Evolutionary conservation across 805 yeast species (phyloP).

Genomic region (Saccharomycopsis sp.): DNA sequence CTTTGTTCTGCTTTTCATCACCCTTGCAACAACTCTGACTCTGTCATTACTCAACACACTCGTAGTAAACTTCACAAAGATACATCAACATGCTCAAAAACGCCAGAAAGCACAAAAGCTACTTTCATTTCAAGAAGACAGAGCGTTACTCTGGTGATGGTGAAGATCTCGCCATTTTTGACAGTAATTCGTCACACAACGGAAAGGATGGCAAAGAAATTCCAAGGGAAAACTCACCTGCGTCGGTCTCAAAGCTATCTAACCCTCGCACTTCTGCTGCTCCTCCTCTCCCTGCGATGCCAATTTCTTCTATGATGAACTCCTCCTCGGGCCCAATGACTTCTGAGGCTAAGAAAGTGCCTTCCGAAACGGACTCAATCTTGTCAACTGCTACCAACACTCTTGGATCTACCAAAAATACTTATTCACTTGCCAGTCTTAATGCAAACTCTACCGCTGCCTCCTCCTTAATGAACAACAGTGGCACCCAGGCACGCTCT

Average conservation of each 20-base stretch:
- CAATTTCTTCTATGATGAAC: background rate
- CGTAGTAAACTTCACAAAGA: background rate
- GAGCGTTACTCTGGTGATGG: background rate
- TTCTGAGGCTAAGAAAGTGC: background rate
- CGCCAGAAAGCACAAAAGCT: conserved; percentile 1
- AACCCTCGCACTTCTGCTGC: background rate
- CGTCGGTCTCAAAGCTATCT: background rate
- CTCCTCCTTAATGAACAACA: background rate
- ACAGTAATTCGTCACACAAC: background rate
- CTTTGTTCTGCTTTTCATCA: background rate
- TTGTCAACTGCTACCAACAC: background rate
- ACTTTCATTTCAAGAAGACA: background rate
- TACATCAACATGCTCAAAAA: conserved; percentile 1
- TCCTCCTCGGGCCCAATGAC: background rate
- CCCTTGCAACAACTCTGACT: background rate
- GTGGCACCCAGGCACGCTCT: background rate
- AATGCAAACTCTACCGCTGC: background rate
- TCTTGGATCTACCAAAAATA: background rate
- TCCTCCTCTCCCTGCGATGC: background rate
- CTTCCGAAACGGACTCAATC: background rate
- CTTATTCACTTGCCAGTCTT: background rate
- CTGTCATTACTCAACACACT: too few relatives aligned
- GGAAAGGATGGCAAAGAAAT: background rate
- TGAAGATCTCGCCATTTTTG: background rate
- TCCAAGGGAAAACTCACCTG: background rate